These are phyloP conservation scores for Malania oleifera DNA, from an alignment of 164 flowering plant species.

Conservation along the genomic window DNA sequence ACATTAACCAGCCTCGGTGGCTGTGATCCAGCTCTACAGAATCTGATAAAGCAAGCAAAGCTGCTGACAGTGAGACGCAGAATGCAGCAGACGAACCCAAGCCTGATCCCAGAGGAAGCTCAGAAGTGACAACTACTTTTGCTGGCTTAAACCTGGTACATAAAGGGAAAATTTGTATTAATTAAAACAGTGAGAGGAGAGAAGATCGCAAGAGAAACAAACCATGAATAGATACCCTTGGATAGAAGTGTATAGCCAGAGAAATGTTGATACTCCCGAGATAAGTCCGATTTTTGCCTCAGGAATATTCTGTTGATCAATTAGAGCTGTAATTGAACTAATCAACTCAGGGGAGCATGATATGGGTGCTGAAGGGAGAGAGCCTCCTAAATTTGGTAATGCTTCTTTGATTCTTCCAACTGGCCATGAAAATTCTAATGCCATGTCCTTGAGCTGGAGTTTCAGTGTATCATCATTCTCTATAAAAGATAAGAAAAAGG, in stretches of 20 bases:
- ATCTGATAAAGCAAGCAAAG: constrained; percentile 60
- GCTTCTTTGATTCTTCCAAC: constrained; percentile 45
- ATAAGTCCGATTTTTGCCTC: constrained; percentile 75
- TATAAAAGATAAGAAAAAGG: constrained; percentile 7
- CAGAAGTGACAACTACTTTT: constrained; percentile 61
- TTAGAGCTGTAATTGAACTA: constrained; percentile 42
- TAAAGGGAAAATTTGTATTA: constrained; percentile 1
- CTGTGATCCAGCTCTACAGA: constrained; percentile 35
- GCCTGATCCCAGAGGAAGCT: constrained; percentile 91
- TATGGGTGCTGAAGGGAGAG: constrained; percentile 36
- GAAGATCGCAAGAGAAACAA: background rate
- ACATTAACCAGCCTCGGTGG: constrained; percentile 57
- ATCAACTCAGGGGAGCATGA: constrained; percentile 50
- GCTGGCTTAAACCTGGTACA: constrained; percentile 72
- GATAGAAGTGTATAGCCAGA: constrained; percentile 75
- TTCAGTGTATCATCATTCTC: constrained; percentile 52
- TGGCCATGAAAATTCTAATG: constrained; percentile 79
- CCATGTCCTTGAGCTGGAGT: constrained; percentile 66
- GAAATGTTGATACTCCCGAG: constrained; percentile 74
- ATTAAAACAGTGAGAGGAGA: background rate
- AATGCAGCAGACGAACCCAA: constrained; percentile 95
- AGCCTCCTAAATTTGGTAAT: constrained; percentile 29
- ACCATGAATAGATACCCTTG: constrained; percentile 46
- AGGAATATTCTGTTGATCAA: constrained; percentile 71
- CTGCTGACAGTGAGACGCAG: constrained; percentile 89